Base-by-base conservation (phyloP, 768 basidiomycete species). In the Cyclocybe cylindracea region DNA sequence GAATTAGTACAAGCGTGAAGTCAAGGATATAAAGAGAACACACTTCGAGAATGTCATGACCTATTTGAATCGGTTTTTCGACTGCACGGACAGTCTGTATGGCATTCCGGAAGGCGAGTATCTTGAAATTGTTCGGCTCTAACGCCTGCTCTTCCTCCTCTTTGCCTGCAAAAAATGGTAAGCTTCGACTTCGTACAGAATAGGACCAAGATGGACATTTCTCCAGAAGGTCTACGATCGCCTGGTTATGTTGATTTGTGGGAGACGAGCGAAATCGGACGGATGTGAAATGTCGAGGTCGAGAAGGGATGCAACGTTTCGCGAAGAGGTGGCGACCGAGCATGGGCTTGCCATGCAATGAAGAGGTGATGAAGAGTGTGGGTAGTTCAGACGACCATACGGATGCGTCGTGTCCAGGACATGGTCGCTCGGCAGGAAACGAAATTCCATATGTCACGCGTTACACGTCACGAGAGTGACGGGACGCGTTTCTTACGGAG, bases 101-200 rank as follows among this genome's bases (percentile, higher is more conserved):
- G 3, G 82, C 82, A 50, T 65, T 72, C 39, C 67, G 65, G 55
- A 78, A 83, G 16, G 82, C 78, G 47, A 73, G 70, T 13, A 83
- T 64, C 67, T 80, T 83, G 69, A 71, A 82, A 4, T 53, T 53
- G 53, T 82, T 83, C n/a, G 67, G 50, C 10, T 51, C 50, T 13
- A 59, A 50, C 10, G 67, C 68, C 6, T 56, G 42, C n/a, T 71
- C 66, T 55, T 82, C 82, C 13, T 74, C 71, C 41, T 74, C 61
- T 62, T 74, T 71, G 61, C 75, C 82, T 76, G 43, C 59, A 18
- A n/a, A 5, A 18, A 38, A 36, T 18, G 32, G 36, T 45, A 24
- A 24, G 34, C 33, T 39, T 10, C 10, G 9, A n/a, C 34, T 14
- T 11, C 16, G 19, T 10, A 35, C 1, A 24, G 54, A 9, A 46